Percentiles rank a stretch among this genome's conserved stretches.
These are phyloP conservation scores for Aspergillus biplanus DNA, from an alignment of 495 filamentous ascomycete species.

Conservation along the genomic window DNA sequence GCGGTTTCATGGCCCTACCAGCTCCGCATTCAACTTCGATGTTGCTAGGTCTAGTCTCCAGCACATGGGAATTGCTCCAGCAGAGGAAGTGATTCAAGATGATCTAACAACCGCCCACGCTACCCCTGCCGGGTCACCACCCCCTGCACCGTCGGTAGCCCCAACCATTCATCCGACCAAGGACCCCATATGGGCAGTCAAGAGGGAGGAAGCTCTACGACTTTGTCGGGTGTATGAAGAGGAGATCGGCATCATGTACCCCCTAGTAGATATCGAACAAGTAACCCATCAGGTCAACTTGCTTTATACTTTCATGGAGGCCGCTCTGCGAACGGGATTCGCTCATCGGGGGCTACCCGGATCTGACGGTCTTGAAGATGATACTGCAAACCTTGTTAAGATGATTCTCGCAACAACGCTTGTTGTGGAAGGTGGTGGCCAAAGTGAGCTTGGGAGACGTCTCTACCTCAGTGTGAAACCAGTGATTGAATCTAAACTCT, in stretches of 20 bases:
- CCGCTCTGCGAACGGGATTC: conserved; percentile 60
- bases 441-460: conserved; percentile 69
- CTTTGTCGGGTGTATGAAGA: conserved; percentile 77
- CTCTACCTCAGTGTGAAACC: conserved; percentile 73
- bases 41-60: conserved; percentile 86
- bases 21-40: conserved; percentile 82
- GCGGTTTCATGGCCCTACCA: conserved; percentile 83
- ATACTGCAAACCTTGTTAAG: conserved; percentile 72
- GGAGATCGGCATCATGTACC: conserved; percentile 87
- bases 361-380: conserved; percentile 67
- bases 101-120: conserved; percentile 54
- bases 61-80: conserved; percentile 75
- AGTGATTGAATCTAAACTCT: conserved; percentile 69
- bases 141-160: conserved; percentile 30
- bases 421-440: conserved; percentile 72
- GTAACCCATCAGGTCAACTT: conserved; percentile 65
- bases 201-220: conserved; percentile 70
- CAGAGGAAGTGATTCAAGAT: conserved; percentile 62
- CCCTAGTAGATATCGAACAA: conserved; percentile 70
- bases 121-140: conserved; percentile 57
- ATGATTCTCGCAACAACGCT: conserved; percentile 77
- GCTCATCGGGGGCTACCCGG: conserved; percentile 57
- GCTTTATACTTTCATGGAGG: conserved; percentile 73
- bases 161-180: conserved; percentile 48
- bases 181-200: conserved; percentile 78